phyloP scores from a whole-genome alignment of 2,329 filamentous ascomycete species.

The Aspergillus sp. region DNA sequence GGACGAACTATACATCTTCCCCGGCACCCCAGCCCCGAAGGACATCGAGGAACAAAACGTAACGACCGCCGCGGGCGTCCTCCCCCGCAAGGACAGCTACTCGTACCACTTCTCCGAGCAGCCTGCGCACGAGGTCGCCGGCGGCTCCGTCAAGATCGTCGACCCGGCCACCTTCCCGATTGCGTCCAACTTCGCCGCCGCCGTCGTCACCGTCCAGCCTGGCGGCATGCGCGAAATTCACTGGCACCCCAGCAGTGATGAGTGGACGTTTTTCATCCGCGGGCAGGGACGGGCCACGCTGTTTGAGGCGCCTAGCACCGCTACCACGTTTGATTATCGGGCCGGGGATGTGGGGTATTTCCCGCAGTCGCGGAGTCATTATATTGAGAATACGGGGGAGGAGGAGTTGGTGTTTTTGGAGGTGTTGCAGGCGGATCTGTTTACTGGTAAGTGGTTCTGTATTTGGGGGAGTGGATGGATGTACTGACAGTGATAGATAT shows the following conservation, averaged over 20 bases:
- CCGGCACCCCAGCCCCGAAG: constrained; percentile 62
- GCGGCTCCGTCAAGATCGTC: constrained; percentile 70
- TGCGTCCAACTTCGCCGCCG: constrained; percentile 70
- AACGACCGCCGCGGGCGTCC: constrained; percentile 58
- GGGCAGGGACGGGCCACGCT: constrained; percentile 72
- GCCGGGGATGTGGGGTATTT: constrained; percentile 77
- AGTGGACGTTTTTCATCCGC: constrained; percentile 76
- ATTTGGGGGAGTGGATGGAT: no score
- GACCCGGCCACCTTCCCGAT: constrained; percentile 76
- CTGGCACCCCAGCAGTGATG: constrained; percentile 77
- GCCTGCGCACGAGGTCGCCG: constrained; percentile 63
- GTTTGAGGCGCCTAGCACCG: constrained; percentile 67
- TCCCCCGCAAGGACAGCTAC: constrained; percentile 65
- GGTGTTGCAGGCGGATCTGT: constrained; percentile 70
- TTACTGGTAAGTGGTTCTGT: constrained; percentile 37
- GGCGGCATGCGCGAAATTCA: constrained; percentile 76
- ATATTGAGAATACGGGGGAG: constrained; percentile 75
- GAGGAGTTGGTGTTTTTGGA: constrained; percentile 74
- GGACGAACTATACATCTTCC: constrained; percentile 74
- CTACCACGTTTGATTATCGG: constrained; percentile 73
- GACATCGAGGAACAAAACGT: constrained; percentile 66
- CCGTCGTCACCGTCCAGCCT: constrained; percentile 68
- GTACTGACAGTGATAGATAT: constrained; percentile 39
- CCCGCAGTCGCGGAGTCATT: constrained; percentile 74
- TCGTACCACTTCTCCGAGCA: constrained; percentile 72